These are phyloP conservation scores for Candida rishiriensis DNA, from an alignment of 805 yeast species.

Conservation along the genomic window DNA sequence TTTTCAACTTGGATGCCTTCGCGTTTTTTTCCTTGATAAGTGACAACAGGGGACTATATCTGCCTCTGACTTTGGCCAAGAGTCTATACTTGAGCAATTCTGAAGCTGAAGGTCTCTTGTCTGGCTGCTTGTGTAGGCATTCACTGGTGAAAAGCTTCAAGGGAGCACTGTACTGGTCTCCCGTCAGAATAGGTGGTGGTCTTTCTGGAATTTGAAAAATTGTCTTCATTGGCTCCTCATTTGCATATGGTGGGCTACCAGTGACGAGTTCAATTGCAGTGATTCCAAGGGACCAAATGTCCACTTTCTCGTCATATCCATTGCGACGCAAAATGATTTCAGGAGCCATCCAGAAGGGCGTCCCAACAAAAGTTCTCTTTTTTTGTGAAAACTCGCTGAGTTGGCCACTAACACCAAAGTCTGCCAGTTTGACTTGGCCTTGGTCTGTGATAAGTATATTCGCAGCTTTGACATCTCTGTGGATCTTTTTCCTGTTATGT, in stretches of 20 bases:
- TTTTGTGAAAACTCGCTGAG: constrained; percentile 48
- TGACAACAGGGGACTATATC: constrained; percentile 20
- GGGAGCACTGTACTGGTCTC: constrained; percentile 37
- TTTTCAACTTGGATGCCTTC: constrained; percentile 30
- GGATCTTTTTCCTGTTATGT: constrained; percentile 72
- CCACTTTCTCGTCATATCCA: constrained; percentile 84
- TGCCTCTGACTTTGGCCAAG: constrained; percentile 34
- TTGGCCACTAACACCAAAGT: constrained; percentile 91
- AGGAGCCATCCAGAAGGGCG: constrained; percentile 99
- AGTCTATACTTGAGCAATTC: constrained; percentile 52
- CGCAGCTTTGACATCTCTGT: constrained; percentile 88
- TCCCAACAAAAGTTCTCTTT: constrained; percentile 83
- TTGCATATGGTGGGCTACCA: constrained; percentile 77
- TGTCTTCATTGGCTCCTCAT: constrained; percentile 72
- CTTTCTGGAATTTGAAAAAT: constrained; percentile 63
- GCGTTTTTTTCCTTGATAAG: constrained; percentile 33
- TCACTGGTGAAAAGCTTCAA: constrained; percentile 52
- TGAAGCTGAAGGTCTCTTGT: constrained; percentile 56
- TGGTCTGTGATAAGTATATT: constrained; percentile 67
- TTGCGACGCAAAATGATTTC: constrained; percentile 60
- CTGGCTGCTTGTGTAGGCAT: constrained; percentile 68
- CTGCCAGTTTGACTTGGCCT: constrained; percentile 80
- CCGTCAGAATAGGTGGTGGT: constrained; percentile 56
- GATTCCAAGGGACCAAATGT: constrained; percentile 95
- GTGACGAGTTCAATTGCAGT: constrained; percentile 81